Percentiles rank a stretch among this genome's conserved stretches.
These are phyloP conservation scores for Rhodotorula sp. DNA, from an alignment of 1,284 basidiomycete genomes.

Conservation along the genomic window DNA sequence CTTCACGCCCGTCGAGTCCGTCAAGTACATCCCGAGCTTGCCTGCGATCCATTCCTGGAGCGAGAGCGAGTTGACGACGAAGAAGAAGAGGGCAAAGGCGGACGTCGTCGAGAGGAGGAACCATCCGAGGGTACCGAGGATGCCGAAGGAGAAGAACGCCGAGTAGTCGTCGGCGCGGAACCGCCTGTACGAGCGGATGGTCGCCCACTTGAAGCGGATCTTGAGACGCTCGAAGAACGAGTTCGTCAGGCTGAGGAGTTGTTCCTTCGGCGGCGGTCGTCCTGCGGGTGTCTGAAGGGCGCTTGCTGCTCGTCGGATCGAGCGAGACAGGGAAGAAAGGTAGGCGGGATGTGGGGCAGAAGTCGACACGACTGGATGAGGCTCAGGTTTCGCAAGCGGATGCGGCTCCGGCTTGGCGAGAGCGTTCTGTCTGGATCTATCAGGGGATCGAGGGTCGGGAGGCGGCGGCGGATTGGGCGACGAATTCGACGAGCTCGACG, in stretches of 20 bases:
- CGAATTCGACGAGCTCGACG: neutral
- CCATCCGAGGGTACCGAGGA: conserved; percentile 92
- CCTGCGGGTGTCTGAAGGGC: conserved; percentile 27
- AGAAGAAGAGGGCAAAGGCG: conserved; percentile 90
- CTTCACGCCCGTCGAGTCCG: conserved; percentile 85
- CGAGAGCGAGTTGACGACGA: conserved; percentile 82
- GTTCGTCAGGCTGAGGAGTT: conserved; percentile 79
- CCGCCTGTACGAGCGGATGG: conserved; percentile 82
- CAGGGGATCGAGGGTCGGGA: neutral
- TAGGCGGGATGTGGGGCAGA: conserved; percentile 24
- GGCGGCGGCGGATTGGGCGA: neutral
- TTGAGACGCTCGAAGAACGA: conserved; percentile 85
- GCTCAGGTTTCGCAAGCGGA: conserved; percentile 7
- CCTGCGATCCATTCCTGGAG: conserved; percentile 88
- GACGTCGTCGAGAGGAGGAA: conserved; percentile 94
- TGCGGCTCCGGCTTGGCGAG: conserved; percentile 4
- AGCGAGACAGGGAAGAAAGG: conserved; percentile 33
- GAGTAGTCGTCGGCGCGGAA: conserved; percentile 97
- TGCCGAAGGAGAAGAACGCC: conserved; percentile 85
- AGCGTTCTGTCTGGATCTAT: neutral
- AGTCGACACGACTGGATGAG: conserved; percentile 6
- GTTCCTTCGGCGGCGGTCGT: conserved; percentile 68
- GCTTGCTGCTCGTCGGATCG: conserved; percentile 30
- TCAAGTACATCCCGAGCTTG: conserved; percentile 88
- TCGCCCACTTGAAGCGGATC: conserved; percentile 97